Evolutionary conservation across 495 filamentous ascomycete genomes (phyloP).

Genomic region (Penicillium macrosclerotiorum): DNA sequence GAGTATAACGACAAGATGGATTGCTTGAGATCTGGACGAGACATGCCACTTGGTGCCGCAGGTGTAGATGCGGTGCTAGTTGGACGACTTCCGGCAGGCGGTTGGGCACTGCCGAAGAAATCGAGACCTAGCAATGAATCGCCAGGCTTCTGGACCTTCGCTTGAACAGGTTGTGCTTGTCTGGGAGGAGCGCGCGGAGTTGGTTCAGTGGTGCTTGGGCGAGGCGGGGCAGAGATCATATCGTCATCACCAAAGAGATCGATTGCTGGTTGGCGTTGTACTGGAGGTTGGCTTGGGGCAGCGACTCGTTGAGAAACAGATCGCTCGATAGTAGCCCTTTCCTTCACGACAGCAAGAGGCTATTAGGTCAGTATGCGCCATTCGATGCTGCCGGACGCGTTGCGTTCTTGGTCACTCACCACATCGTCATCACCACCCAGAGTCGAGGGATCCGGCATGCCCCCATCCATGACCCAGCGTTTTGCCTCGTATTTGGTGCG

Average conservation of each 20-base stretch:
- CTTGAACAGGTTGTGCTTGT: constrained; percentile 51
- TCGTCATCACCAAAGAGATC: constrained; percentile 67
- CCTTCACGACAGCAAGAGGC: constrained; percentile 72
- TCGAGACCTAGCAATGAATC: constrained; percentile 92
- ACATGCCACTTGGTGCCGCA: constrained; percentile 56
- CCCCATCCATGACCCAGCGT: constrained; percentile 97
- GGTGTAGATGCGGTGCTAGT: constrained; percentile 66
- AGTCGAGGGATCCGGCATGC: constrained; percentile 86
- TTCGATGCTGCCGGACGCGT: background rate
- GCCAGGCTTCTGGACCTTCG: constrained; percentile 64
- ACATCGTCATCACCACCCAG: constrained; percentile 85
- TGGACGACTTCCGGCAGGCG: constrained; percentile 64
- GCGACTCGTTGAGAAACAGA: constrained; percentile 52
- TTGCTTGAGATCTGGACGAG: constrained; percentile 91
- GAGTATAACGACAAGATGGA: constrained; percentile 96
- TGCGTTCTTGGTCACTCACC: constrained; percentile 31
- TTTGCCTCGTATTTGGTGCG: constrained; percentile 98
- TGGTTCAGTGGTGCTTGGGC: constrained; percentile 66
- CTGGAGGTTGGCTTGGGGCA: constrained; percentile 42
- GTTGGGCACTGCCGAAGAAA: constrained; percentile 74
- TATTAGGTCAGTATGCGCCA: constrained; percentile 30
- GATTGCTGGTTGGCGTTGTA: constrained; percentile 46
- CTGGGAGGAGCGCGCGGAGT: constrained; percentile 51
- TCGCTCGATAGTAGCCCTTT: constrained; percentile 67
- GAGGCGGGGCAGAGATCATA: constrained; percentile 57